phyloP scores from a whole-genome alignment of 2,329 filamentous ascomycete species.

The Cadophora luteo-olivacea region DNA sequence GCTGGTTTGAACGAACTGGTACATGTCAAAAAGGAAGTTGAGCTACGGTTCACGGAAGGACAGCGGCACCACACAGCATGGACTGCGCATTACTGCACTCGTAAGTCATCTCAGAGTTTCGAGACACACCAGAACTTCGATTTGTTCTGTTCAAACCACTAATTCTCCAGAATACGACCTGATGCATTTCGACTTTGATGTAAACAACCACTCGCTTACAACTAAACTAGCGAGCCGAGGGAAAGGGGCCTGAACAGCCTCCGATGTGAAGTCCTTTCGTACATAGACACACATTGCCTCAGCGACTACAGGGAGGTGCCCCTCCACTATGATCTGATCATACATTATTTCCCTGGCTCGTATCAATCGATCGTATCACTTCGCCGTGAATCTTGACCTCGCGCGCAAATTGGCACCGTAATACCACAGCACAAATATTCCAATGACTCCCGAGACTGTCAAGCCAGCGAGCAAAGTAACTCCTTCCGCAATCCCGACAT shows the following conservation, averaged over 20 bases:
- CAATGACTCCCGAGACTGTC: constrained; percentile 56
- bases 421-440: constrained; percentile 52
- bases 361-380: background rate
- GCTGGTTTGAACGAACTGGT: background rate
- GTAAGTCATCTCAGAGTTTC: too few species aligned
- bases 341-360: background rate
- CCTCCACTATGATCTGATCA: background rate
- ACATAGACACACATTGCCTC: background rate
- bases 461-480: constrained; percentile 61
- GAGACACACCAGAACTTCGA: background rate
- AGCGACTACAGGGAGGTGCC: background rate
- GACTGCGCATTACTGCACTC: too few species aligned
- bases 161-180: background rate
- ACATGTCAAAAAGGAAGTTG: background rate
- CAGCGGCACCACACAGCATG: too few species aligned
- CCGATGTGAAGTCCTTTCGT: too few species aligned
- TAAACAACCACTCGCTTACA: background rate
- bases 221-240: background rate
- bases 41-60: background rate
- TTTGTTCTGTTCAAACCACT: background rate
- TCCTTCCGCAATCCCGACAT: constrained; percentile 63
- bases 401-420: constrained; percentile 28
- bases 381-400: constrained; percentile 30
- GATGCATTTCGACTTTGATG: background rate
- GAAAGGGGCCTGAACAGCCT: background rate